phyloP scores from a whole-genome alignment of 2,329 filamentous ascomycete species.

The Penicillium hesseltinei region DNA sequence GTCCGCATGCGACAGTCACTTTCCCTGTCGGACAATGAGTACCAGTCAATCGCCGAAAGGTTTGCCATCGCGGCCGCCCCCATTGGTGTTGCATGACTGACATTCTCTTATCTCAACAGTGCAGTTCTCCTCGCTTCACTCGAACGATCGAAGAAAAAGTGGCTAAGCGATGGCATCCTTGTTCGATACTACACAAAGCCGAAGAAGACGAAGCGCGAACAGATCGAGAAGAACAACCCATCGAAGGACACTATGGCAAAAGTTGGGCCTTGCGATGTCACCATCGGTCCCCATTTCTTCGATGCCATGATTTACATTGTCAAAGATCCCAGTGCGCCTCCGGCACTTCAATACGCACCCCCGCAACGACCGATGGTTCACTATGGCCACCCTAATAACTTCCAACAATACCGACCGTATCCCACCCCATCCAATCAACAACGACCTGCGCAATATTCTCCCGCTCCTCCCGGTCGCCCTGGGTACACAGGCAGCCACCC shows the following conservation, averaged over 20 bases:
- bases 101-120: constrained; percentile 34
- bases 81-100: constrained; percentile 15
- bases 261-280: constrained; percentile 58
- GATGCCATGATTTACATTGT: constrained; percentile 58
- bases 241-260: constrained; percentile 54
- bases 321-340: constrained; percentile 47
- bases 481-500: constrained; percentile 27
- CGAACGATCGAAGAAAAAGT: constrained; percentile 58
- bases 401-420: constrained; percentile 45
- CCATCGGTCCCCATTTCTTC: constrained; percentile 63
- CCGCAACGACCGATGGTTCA: constrained; percentile 44
- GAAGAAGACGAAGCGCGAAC: constrained; percentile 54
- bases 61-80: constrained; percentile 23
- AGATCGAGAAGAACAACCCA: constrained; percentile 47
- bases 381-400: constrained; percentile 41
- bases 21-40: constrained; percentile 52
- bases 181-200: constrained; percentile 60
- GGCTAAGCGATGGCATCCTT: constrained; percentile 55
- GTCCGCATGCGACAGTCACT: constrained; percentile 51
- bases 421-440: constrained; percentile 30
- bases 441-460: constrained; percentile 27
- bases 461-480: constrained; percentile 28
- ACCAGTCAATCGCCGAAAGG: constrained; percentile 60
- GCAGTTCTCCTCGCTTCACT: constrained; percentile 58
- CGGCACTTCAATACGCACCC: constrained; percentile 39